Conservation (phyloP, 805 yeast genomes). For the Metschnikowia reukaufii region DNA sequence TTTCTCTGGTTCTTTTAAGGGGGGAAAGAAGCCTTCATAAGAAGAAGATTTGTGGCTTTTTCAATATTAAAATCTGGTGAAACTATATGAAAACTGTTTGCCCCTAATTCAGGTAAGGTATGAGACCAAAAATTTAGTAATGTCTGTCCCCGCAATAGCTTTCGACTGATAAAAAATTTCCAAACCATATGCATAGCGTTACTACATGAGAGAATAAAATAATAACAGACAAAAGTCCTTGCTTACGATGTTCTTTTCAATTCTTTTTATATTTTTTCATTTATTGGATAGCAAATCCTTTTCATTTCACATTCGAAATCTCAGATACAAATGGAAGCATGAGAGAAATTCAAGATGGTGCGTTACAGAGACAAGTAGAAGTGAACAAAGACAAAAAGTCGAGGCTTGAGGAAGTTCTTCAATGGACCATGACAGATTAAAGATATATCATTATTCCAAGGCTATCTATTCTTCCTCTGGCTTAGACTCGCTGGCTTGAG, state of each 20-base stretch:
- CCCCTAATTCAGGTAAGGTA: no score
- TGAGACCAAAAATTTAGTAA: no score
- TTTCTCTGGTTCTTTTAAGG: no score
- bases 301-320: constrained; percentile 4
- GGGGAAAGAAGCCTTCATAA: no score
- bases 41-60: no score
- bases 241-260: constrained; percentile 1
- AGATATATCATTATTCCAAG: constrained; percentile 13
- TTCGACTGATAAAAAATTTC: no score
- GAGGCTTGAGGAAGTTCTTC: constrained; percentile 11
- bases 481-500: constrained; percentile 24
- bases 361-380: constrained; percentile 21
- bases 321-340: constrained; percentile 5
- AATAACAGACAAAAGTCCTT: neutral
- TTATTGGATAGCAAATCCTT: constrained; percentile 13
- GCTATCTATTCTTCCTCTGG: constrained; percentile 29
- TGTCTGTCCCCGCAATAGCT: no score
- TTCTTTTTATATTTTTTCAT: constrained; percentile 5
- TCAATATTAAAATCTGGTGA: no score
- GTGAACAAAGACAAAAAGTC: constrained; percentile 18
- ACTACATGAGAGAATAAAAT: neutral
- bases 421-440: constrained; percentile 15
- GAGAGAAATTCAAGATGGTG: constrained; percentile 10
- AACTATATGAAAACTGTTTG: no score
- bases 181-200: no score